phyloP scores from a whole-genome alignment of 179 eudicot genomes.

The Patellifolia procumbens region DNA sequence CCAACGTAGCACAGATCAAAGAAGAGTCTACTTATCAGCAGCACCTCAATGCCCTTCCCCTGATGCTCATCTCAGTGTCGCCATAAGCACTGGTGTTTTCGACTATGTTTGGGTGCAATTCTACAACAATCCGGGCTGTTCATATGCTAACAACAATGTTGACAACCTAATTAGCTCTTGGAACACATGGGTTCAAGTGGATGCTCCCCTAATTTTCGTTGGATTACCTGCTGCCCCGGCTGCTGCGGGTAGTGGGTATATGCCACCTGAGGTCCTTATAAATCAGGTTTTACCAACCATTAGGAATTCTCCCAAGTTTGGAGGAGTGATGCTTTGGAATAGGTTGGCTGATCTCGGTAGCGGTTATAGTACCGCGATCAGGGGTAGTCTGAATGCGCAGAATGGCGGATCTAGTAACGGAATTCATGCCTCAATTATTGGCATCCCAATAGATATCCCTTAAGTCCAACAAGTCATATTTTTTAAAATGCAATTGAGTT shows the following conservation, averaged over 20 bases:
- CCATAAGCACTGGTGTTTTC: constrained; percentile 39
- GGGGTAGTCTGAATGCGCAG: constrained; percentile 27
- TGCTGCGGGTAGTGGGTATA: constrained; percentile 42
- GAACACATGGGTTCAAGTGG: constrained; percentile 38
- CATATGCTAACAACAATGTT: constrained; percentile 36
- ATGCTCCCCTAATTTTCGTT: constrained; percentile 37
- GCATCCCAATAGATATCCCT: not conserved
- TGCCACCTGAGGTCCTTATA: constrained; percentile 33
- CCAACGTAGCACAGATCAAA: constrained; percentile 9
- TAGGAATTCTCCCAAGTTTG: constrained; percentile 41
- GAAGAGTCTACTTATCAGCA: constrained; percentile 47
- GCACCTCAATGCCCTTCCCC: constrained; percentile 63
- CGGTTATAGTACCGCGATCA: constrained; percentile 33
- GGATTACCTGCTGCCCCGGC: constrained; percentile 46
- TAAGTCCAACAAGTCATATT: not conserved
- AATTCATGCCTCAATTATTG: not conserved
- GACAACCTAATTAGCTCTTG: constrained; percentile 40
- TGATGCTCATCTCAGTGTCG: constrained; percentile 32
- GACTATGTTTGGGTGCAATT: constrained; percentile 68
- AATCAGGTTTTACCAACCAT: constrained; percentile 38
- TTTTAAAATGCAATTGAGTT: not conserved
- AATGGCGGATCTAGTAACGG: not conserved
- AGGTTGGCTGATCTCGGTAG: constrained; percentile 32
- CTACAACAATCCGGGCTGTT: constrained; percentile 52
- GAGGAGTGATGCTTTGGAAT: constrained; percentile 59